These are phyloP conservation scores for Cyclaneusma minus DNA, from an alignment of 2,329 filamentous ascomycete genomes.

Conservation along the genomic window DNA sequence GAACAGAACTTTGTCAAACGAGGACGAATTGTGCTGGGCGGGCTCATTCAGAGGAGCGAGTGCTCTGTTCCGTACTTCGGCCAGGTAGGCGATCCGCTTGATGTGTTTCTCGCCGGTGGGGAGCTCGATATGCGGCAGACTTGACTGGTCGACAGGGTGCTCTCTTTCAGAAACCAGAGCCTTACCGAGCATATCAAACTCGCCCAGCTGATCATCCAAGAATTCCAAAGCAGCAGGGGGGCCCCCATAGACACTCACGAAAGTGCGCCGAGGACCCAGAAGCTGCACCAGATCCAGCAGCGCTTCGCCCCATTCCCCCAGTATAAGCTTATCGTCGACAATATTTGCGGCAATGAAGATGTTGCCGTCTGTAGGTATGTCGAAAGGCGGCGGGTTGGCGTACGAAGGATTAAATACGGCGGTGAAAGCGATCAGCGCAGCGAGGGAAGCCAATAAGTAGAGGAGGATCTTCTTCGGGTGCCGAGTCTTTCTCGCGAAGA, in stretches of 20 bases:
- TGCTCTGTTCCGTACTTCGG: slow-evolving; percentile 57
- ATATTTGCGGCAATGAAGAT: slow-evolving; percentile 62
- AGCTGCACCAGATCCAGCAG: slow-evolving; percentile 47
- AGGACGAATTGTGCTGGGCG: slow-evolving; percentile 20
- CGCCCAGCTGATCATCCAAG: slow-evolving; percentile 28
- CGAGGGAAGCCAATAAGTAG: slow-evolving; percentile 2
- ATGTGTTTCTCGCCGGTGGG: slow-evolving; percentile 46
- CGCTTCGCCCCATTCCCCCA: slow-evolving; percentile 46
- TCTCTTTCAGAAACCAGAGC: slow-evolving; percentile 44
- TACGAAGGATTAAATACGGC: slow-evolving; percentile 27
- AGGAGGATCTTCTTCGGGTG: slow-evolving; percentile 1
- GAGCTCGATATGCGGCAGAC: slow-evolving; percentile 41
- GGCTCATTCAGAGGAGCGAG: slow-evolving; percentile 42
- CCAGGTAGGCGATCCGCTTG: slow-evolving; percentile 60
- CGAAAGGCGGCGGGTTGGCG: slow-evolving; percentile 23
- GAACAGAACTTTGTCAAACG: slow-evolving; percentile 43
- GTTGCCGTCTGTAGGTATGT: slow-evolving; percentile 37
- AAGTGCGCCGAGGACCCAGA: slow-evolving; percentile 52
- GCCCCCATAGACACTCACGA: slow-evolving; percentile 57
- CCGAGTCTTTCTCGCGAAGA: slow-evolving; percentile 1
- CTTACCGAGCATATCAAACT: slow-evolving; percentile 26
- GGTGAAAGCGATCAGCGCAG: slow-evolving; percentile 9
- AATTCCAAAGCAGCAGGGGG: slow-evolving; percentile 33
- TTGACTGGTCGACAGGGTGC: slow-evolving; percentile 30
- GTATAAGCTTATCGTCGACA: slow-evolving; percentile 48